Base-by-base conservation (phyloP, 208 protist genomes). In the Wallacemonas sp. region DNA sequence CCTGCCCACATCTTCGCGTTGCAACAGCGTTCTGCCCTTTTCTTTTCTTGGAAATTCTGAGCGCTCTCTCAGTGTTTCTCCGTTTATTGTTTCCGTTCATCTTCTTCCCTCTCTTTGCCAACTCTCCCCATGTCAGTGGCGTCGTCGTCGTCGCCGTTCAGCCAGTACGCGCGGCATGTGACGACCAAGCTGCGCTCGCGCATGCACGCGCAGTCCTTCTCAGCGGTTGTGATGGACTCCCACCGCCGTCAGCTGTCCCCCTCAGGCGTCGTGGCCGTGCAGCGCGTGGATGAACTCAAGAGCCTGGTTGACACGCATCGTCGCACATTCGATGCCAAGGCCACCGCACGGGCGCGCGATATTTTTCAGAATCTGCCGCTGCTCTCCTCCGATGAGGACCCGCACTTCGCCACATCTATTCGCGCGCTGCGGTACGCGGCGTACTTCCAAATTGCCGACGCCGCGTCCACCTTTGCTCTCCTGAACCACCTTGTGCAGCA, bases 401-500 rank as follows among this genome's bases (percentile, higher is more conserved):
- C 82, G 32, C 70, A 83, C 32, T 91, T 96, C 50, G 18, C 62
- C 0, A 54, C 81, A 31, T 72, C 82, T 16, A 61, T 87, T 31
- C 65, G 71, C 0, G 82, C 82, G 26, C 78, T 96, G 57, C 83
- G 84, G 0, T 55, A 65, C 11, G 85, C 79, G 23, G 81, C 82
- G 20, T 84, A 93, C 69, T 91, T 96, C 46, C 65, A 74, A 22
- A 74, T 73, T 28, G 65, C 69, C 23, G 41, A 74, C 33, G 54
- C 79, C 18, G 77, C 81, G 1, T 33, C 68, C 25, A 89, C 86
- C n/a, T 89, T 86, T 61, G 76, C 80, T 5, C 65, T 94, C 16
- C 75, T 96, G 41, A 89, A 93, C 57, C 86, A 93, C 36, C 54
- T 87, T 57, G 91, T 86, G 0, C 72, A 79, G 12, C 84, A 96